These are phyloP conservation scores for Spinacia oleracea DNA, from an alignment of 179 eudicot species.

Conservation along the genomic window DNA sequence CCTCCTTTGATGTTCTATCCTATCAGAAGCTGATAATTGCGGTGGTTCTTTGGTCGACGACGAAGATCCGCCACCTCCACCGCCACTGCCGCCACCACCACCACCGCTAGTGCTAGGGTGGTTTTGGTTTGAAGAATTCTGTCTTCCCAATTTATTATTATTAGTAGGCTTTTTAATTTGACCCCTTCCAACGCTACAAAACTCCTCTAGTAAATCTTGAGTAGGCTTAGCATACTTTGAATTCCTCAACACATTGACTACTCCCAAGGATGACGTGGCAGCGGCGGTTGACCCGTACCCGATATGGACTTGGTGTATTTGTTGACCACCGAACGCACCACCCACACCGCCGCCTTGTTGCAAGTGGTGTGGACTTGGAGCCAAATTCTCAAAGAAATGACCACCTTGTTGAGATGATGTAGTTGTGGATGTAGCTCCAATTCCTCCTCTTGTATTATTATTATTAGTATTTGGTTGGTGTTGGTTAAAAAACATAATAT, in stretches of 20 bases:
- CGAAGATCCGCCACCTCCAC: constrained; percentile 41
- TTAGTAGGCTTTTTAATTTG: constrained; percentile 57
- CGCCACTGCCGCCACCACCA: constrained; percentile 38
- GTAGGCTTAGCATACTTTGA: constrained; percentile 79
- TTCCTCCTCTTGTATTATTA: constrained; percentile 27
- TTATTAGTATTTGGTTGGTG: constrained; percentile 12
- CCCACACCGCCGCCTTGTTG: too few species aligned
- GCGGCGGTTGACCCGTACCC: constrained; percentile 27
- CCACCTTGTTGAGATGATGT: constrained; percentile 30
- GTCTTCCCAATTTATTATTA: constrained; percentile 35
- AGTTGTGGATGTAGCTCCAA: constrained; percentile 22
- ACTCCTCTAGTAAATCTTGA: constrained; percentile 83
- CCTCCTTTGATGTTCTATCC: constrained; percentile 90
- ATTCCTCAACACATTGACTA: constrained; percentile 66
- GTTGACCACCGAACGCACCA: constrained; percentile 22
- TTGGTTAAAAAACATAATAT: constrained; percentile 60
- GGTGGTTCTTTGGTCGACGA: constrained; percentile 58
- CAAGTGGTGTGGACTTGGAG: constrained; percentile 18
- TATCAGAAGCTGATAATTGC: constrained; percentile 73
- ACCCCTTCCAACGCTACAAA: constrained; percentile 90
- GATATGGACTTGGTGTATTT: not conserved
- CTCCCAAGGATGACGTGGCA: constrained; percentile 42
- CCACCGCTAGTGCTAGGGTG: constrained; percentile 41
- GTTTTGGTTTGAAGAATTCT: constrained; percentile 39
- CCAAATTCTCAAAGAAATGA: constrained; percentile 44